Evolutionary conservation across 441 rosid species (phyloP).

Genomic region (Arabidopsis hybrid): DNA sequence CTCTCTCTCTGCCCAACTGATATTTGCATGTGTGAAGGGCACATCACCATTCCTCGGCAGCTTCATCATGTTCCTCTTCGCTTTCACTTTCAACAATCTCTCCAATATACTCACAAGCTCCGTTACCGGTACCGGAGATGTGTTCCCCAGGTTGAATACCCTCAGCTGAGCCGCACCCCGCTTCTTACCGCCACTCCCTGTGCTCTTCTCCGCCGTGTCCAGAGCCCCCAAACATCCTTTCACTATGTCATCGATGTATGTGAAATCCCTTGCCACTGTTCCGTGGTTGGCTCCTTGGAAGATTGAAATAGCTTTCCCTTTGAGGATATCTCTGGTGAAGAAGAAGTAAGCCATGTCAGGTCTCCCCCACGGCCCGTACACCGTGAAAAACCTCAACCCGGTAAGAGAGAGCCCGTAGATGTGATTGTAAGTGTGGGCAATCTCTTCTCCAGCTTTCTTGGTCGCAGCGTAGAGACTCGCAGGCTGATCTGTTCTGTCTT

Average conservation of each 20-base stretch:
- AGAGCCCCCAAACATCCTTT: conserved; percentile 87
- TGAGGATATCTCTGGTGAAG: conserved; percentile 85
- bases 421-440: conserved; percentile 95
- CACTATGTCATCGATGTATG: conserved; percentile 94
- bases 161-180: conserved; percentile 85
- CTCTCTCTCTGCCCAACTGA: conserved; percentile 48
- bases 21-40: conserved; percentile 90
- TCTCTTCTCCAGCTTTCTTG: conserved; percentile 96
- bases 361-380: conserved; percentile 98
- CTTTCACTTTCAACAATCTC: conserved; percentile 79
- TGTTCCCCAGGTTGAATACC: conserved; percentile 88
- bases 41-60: conserved; percentile 95
- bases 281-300: conserved; percentile 75
- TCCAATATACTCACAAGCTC: conserved; percentile 85
- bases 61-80: conserved; percentile 80
- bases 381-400: conserved; percentile 90
- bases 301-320: conserved; percentile 76
- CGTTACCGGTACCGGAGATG: conserved; percentile 85
- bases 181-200: conserved; percentile 94
- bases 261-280: conserved; percentile 90
- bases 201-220: conserved; percentile 92
- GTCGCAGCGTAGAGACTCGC: conserved; percentile 97
- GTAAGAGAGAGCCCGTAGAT: conserved; percentile 88
- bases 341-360: conserved; percentile 99
- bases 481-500: conserved; percentile 87